Evolutionary conservation across 257 asterid genomes (phyloP).

Genomic region (Salvia miltiorrhiza): DNA sequence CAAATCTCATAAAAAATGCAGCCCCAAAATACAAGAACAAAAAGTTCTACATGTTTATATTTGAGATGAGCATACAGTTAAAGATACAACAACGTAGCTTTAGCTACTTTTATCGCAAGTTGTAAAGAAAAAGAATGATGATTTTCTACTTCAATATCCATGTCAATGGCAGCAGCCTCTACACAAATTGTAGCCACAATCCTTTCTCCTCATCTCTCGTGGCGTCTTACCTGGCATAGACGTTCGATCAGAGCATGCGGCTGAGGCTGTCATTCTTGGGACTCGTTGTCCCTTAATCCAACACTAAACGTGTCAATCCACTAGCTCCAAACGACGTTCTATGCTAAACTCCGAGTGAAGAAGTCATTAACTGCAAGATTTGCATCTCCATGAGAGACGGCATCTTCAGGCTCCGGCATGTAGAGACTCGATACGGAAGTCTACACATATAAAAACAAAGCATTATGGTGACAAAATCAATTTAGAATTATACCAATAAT

Average conservation of each 20-base stretch:
- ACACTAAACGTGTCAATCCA: not conserved
- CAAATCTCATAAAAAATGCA: not conserved
- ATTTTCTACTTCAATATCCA: slow-evolving; percentile 20
- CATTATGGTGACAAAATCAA: not conserved
- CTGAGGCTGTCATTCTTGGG: too few species aligned
- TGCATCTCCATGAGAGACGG: slow-evolving; percentile 95
- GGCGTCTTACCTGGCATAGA: too few species aligned
- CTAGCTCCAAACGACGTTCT: slow-evolving; percentile 4
- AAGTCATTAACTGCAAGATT: slow-evolving; percentile 88
- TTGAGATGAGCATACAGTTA: slow-evolving; percentile 9
- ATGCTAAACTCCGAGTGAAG: slow-evolving; percentile 59
- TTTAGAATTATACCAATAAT: not conserved
- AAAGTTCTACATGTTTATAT: not conserved
- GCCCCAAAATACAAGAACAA: not conserved
- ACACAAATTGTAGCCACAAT: not conserved
- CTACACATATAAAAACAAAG: slow-evolving; percentile 34
- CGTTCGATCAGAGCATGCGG: not conserved
- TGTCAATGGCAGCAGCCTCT: slow-evolving; percentile 12
- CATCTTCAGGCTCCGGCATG: slow-evolving; percentile 99
- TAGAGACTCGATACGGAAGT: slow-evolving; percentile 63
- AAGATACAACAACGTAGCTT: slow-evolving; percentile 16
- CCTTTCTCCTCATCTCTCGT: not conserved
- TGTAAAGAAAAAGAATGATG: slow-evolving; percentile 25
- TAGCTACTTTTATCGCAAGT: not conserved
- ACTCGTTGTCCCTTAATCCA: not conserved